phyloP scores from a whole-genome alignment of 495 filamentous ascomycete genomes.

The Penicillium samsonianum region DNA sequence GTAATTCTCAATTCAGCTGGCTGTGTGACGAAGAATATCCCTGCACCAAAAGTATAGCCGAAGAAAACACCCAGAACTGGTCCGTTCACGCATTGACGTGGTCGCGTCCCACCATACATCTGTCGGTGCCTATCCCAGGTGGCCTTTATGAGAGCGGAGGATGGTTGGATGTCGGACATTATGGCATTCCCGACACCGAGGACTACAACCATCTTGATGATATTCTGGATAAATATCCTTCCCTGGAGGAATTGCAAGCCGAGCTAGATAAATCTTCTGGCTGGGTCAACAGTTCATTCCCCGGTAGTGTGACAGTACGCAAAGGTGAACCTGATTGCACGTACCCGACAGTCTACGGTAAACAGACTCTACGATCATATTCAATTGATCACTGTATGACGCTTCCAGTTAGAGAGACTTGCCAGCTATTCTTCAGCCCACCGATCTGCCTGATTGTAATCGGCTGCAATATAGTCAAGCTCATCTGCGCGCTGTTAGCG shows the following conservation, averaged over 20 bases:
- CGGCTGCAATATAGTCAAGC: not conserved
- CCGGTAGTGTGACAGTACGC: not conserved
- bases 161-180: not conserved
- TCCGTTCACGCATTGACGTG: not conserved
- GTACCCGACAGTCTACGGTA: not conserved
- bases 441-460: not conserved
- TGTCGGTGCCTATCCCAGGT: not conserved
- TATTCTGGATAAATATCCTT: not conserved
- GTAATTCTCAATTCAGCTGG: not conserved
- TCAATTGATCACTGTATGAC: constrained; percentile 2
- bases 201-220: not conserved
- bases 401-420: not conserved
- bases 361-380: not conserved
- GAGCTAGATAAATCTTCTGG: not conserved
- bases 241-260: not conserved
- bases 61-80: not conserved
- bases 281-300: constrained; percentile 1
- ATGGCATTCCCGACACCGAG: not conserved
- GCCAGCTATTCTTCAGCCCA: constrained; percentile 3
- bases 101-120: not conserved
- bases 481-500: not conserved
- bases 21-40: not conserved
- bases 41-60: not conserved
- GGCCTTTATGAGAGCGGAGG: not conserved
- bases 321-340: not conserved